Evolutionary conservation across 192 early-diverging fungal genomes (phyloP).

Genomic region (Mortierella antarctica): DNA sequence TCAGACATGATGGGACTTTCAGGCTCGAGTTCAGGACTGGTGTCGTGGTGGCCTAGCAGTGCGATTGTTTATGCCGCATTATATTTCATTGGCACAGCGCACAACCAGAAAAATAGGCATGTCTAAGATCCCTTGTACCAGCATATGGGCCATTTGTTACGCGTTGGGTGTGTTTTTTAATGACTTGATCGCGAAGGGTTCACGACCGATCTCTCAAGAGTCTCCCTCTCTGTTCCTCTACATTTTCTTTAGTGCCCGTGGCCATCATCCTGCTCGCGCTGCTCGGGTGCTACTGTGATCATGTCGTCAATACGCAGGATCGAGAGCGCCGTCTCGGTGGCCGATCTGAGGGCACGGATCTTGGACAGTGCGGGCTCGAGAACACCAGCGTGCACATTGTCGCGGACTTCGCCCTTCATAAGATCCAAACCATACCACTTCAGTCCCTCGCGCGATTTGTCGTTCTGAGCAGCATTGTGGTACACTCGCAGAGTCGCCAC

Average conservation of each 20-base stretch:
- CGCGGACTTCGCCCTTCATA: conserved; percentile 90
- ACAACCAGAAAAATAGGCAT: no score
- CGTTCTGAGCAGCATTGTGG: conserved; percentile 92
- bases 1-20: no score
- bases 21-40: no score
- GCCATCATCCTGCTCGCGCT: conserved; percentile 60
- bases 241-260: conserved; percentile 59
- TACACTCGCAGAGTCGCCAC: conserved; percentile 96
- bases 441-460: conserved; percentile 78
- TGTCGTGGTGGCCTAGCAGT: no score
- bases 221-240: background rate
- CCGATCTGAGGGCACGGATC: conserved; percentile 96
- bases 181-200: no score
- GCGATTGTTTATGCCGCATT: no score
- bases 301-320: conserved; percentile 97
- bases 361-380: conserved; percentile 98
- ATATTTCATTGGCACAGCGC: no score
- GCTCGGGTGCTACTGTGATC: conserved; percentile 76
- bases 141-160: no score
- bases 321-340: conserved; percentile 98
- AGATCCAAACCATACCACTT: conserved; percentile 95
- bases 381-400: conserved; percentile 94
- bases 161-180: no score
- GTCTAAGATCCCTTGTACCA: no score
- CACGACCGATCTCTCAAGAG: no score